A percentile compares a stretch with the other conserved stretches of the same genome.
phyloP scores from a whole-genome alignment of 2,329 filamentous ascomycete species.

The Phialophora verrucosa region DNA sequence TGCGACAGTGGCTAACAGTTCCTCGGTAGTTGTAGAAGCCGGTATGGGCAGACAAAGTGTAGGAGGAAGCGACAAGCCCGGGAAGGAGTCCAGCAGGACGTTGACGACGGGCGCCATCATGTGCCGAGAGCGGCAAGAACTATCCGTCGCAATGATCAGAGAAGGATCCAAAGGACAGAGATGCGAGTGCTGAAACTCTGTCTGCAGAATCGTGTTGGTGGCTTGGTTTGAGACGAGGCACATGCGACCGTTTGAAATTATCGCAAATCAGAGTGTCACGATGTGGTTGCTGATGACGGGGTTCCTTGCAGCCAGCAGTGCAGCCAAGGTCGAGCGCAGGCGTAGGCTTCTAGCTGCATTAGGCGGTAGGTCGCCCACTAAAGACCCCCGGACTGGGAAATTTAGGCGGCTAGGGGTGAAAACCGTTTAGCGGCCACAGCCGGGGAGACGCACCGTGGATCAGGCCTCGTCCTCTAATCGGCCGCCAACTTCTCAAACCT shows the following conservation, averaged over 20 bases:
- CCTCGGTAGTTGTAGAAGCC: conserved; percentile 66
- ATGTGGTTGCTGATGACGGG: conserved; percentile 6
- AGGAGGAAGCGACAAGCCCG: conserved; percentile 80
- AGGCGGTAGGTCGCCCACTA: conserved; percentile 1
- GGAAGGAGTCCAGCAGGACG: conserved; percentile 82
- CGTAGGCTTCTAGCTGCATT: conserved; percentile 16
- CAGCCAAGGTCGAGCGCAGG: neutral
- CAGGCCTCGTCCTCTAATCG: conserved; percentile 6
- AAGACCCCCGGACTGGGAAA: neutral
- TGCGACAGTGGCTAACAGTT: conserved; percentile 69
- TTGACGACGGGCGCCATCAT: conserved; percentile 60
- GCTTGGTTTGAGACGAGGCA: conserved; percentile 16
- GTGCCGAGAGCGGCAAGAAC: neutral
- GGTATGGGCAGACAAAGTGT: conserved; percentile 79
- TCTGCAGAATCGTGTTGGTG: conserved; percentile 11
- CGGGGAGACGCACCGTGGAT: conserved; percentile 17
- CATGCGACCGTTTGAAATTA: conserved; percentile 8
- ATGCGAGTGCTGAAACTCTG: conserved; percentile 10
- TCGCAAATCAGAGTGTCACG: neutral
- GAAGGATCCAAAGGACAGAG: neutral
- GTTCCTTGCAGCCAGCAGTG: conserved; percentile 4
- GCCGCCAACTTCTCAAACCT: conserved; percentile 8
- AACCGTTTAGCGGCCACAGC: conserved; percentile 15
- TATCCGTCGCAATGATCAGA: neutral
- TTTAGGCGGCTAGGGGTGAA: conserved; percentile 13